phyloP scores from a whole-genome alignment of 805 yeast species.

The Starmerella riodocensis region DNA sequence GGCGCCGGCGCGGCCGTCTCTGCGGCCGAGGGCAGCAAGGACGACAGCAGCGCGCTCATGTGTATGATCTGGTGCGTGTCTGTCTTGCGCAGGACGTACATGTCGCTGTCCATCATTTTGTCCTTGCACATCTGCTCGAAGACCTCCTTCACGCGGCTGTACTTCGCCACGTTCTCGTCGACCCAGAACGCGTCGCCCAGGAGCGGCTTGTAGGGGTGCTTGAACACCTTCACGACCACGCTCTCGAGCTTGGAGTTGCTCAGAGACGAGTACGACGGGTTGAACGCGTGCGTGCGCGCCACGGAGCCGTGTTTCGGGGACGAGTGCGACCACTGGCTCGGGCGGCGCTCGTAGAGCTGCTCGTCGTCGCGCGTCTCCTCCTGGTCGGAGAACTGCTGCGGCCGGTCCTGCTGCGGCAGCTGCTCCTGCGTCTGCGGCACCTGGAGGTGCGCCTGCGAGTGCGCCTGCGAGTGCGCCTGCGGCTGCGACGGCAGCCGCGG shows the following conservation, averaged over 20 bases:
- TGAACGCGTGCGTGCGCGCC: too few relatives aligned
- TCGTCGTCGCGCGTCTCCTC: too few relatives aligned
- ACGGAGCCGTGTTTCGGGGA: too few relatives aligned
- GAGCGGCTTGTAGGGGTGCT: slow-evolving; percentile 26
- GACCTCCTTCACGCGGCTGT: slow-evolving; percentile 18
- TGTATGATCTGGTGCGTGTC: slow-evolving; percentile 16
- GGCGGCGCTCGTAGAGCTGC: too few relatives aligned
- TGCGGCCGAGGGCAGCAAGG: not conserved
- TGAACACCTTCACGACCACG: slow-evolving; percentile 20
- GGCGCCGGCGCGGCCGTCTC: not conserved
- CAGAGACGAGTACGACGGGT: slow-evolving; percentile 5
- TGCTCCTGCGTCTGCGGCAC: not conserved
- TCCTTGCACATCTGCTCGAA: slow-evolving; percentile 26
- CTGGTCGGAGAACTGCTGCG: too few relatives aligned
- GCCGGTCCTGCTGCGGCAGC: not conserved
- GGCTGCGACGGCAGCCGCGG: not conserved
- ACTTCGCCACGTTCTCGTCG: slow-evolving; percentile 16
- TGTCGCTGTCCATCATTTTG: slow-evolving; percentile 23
- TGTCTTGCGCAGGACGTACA: slow-evolving; percentile 26
- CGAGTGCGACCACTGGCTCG: too few relatives aligned
- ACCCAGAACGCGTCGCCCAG: slow-evolving; percentile 24
- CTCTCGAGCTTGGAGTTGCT: slow-evolving; percentile 7
- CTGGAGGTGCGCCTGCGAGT: not conserved
- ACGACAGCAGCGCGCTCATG: slow-evolving; percentile 1
- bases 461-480: not conserved